A percentile compares a stretch with the other conserved stretches of the same genome.
Evolutionary conservation across 495 filamentous ascomycete species (phyloP).

Genomic region (Ascodesmis nigricans): DNA sequence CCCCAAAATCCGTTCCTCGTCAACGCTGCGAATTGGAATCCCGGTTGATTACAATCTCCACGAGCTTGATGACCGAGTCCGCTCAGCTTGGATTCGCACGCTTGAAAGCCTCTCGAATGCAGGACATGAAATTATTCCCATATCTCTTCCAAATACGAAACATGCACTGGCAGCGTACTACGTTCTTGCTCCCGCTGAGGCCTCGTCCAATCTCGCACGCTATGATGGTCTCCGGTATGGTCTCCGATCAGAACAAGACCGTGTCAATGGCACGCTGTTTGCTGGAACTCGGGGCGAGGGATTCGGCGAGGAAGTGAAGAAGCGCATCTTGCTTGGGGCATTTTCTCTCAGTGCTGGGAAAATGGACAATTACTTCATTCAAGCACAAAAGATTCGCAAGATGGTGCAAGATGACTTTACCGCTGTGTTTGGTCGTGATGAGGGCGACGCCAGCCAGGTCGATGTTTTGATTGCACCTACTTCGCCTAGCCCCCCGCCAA

Average conservation of each 20-base stretch:
- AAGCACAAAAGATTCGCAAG: slow-evolving; percentile 71
- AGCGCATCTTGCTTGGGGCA: slow-evolving; percentile 69
- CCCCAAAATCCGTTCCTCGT: too few relatives aligned
- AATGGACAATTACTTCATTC: slow-evolving; percentile 89
- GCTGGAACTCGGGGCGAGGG: slow-evolving; percentile 45
- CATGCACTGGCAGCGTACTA: slow-evolving; percentile 86
- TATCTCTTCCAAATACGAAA: slow-evolving; percentile 68
- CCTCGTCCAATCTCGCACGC: slow-evolving; percentile 89
- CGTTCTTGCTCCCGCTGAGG: slow-evolving; percentile 82
- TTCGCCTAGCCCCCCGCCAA: slow-evolving; percentile 54
- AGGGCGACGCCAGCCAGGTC: too few relatives aligned
- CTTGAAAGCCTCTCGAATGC: slow-evolving; percentile 33
- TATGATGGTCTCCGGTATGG: slow-evolving; percentile 93
- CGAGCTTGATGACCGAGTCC: slow-evolving; percentile 48
- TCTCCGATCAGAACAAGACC: slow-evolving; percentile 25
- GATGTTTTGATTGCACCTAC: slow-evolving; percentile 82
- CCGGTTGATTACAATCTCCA: slow-evolving; percentile 58
- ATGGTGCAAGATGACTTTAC: slow-evolving; percentile 75
- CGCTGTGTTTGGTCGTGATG: slow-evolving; percentile 53
- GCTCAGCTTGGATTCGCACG: slow-evolving; percentile 41
- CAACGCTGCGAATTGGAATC: slow-evolving; percentile 12
- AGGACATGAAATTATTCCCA: slow-evolving; percentile 46
- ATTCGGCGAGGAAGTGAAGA: slow-evolving; percentile 67
- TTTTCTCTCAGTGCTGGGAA: slow-evolving; percentile 78
- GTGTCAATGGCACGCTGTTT: slow-evolving; percentile 37